Evolutionary conservation across 495 filamentous ascomycete species (phyloP), one percentile per base, ranked within the genome.

Genomic region (Podospora anserina): DNA sequence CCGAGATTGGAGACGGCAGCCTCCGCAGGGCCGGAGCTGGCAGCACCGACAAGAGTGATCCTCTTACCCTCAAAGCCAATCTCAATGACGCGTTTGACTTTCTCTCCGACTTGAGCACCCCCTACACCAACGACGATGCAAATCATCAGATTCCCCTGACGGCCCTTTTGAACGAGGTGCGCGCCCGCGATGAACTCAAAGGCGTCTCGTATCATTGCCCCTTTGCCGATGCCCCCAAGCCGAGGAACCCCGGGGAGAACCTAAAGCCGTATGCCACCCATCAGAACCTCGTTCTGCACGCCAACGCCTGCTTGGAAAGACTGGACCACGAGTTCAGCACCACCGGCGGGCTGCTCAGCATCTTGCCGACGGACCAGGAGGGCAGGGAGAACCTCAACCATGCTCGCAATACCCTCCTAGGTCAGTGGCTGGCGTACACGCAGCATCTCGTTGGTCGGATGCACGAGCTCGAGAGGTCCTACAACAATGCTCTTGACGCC

Each of bases 251-350:
- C 19, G 66, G 61, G 19, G 71, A 72, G 19, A 57, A 58, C 19
- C 68, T 72, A 1, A 73, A 68, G 54, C 83, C 83, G 4, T 85
- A 82, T 68, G 77, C 78, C 5, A 81, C 71, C 26, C 83, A 85
- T 65, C 71, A 85, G 68, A 75, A 76, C 19, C 78, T 87, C 54
- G 74, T 86, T 54, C 76, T 76, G 74, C 85, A 87, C 72, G 84
- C 84, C 68, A 85, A 86, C 69, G 78, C 77, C 60, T 80, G 83
- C 64, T 78, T 87, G 3, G 83, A 86, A 72, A 76, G 82, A 5
- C 78, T 87, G 44, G 85, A 87, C 66, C 84, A 87, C 70, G 84
- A 86, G 71, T 82, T 81, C 68, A 78, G 76, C 58, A 76, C 78
- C 61, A 80, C 81, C 67, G 85, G 85, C 62, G 85, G 84, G 15